Conservation (phyloP, 805 yeast species). For the Candida orba region DNA sequence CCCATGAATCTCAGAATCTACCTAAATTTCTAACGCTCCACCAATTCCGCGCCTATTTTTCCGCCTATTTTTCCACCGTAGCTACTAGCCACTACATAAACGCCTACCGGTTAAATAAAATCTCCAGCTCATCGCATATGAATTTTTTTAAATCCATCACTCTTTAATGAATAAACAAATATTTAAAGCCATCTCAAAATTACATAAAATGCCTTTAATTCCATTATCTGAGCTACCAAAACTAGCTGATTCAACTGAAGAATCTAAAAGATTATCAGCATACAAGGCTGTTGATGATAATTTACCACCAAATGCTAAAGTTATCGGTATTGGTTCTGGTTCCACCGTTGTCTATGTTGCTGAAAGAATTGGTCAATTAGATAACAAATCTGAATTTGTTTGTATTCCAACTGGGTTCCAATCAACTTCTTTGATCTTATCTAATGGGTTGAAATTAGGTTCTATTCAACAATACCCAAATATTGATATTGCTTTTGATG, state of each 20-base stretch:
- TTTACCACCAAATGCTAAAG: constrained; percentile 57
- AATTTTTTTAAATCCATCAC: no score
- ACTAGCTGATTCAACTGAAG: constrained; percentile 47
- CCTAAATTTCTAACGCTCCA: no score
- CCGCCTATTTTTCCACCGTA: no score
- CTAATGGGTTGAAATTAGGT: constrained; percentile 72
- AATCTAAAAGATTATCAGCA: constrained; percentile 87
- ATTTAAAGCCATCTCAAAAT: background rate
- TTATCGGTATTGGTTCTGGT: constrained; percentile 94
- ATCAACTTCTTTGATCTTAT: constrained; percentile 76
- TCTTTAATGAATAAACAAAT: background rate
- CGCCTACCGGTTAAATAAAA: no score
- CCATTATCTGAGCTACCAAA: constrained; percentile 23
- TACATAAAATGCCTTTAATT: constrained; percentile 16
- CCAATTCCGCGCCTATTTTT: no score
- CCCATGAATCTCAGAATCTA: no score
- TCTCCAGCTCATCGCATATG: background rate
- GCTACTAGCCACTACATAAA: no score
- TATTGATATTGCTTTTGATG: constrained; percentile 92
- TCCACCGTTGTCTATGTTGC: constrained; percentile 97
- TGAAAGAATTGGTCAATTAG: constrained; percentile 75
- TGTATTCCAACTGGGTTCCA: constrained; percentile 98
- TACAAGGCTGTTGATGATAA: constrained; percentile 88
- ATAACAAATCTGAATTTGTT: constrained; percentile 45
- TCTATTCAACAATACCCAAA: constrained; percentile 76